Base-by-base conservation (phyloP, 805 yeast genomes). In the Tetrapisispora fleetii region DNA sequence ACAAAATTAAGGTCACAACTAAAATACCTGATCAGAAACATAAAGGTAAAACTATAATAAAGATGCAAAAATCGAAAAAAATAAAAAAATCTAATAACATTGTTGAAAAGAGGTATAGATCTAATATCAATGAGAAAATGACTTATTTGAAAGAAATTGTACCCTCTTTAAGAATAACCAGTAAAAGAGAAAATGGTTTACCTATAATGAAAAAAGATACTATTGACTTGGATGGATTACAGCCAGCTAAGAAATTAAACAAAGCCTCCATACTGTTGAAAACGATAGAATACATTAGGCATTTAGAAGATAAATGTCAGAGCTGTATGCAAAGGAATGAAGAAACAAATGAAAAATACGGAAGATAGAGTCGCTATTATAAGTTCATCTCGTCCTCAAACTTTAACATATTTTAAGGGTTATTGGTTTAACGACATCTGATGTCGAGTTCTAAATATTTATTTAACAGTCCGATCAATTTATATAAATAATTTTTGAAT, bases 251-350 rank as follows among this genome's bases (percentile, higher is more conserved):
- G 52, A 85, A 85, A 56, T 69, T 85, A 52, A 85, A 84, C 64
- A 85, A 85, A 60, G 93, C 91, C 2, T 79, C 85, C 16, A 83
- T 85, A 43, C 68, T 85, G 51, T 71, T 84, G 27, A 85, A 85
- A 58, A 86, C 91, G 1, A 79, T 85, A 3, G 93, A 85, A 62
- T 85, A 85, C 58, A 84, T 85, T 53, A 78, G 76, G 54, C 90
- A 84, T 63, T 70, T 85, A 62, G 89, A 85, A 54, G 63, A 65
- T 52, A 83, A 81, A 57, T 81, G 81, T 56, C 77, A 73, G 1
- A 45, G 61, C 1, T 70, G 81, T 53, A 36, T 5, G 4, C 19
- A 36, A n/a, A 17, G 21, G 5, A 36, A 41, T n/a, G 17, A 11
- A n/a, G 17, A 13, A 7, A 17, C 21, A n/a, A 40, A 40, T 40